These are phyloP conservation scores for Yamadazyma sp. DNA, from an alignment of 805 yeast genomes.

Conservation along the genomic window DNA sequence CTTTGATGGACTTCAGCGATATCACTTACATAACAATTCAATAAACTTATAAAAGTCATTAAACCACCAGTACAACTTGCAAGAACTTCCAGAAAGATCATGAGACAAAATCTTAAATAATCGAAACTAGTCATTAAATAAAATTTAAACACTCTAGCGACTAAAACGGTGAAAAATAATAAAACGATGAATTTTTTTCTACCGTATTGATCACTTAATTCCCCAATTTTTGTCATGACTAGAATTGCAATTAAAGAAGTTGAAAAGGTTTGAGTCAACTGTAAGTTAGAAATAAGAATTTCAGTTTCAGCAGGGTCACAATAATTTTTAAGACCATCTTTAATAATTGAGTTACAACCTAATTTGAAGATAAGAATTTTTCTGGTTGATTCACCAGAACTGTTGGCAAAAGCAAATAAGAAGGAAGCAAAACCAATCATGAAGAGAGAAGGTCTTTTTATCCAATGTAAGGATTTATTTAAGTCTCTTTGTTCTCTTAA, in stretches of 20 bases:
- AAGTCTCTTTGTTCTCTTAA: conserved; percentile 45
- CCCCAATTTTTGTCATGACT: conserved; percentile 51
- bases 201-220: conserved; percentile 38
- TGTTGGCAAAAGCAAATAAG: conserved; percentile 39
- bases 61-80: conserved; percentile 63
- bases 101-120: conserved; percentile 28
- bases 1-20: conserved; percentile 62
- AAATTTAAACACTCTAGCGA: conserved; percentile 22
- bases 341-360: conserved; percentile 23
- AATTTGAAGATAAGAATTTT: conserved; percentile 29
- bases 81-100: conserved; percentile 44
- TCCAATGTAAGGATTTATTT: conserved; percentile 49
- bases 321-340: conserved; percentile 9
- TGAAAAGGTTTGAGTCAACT: conserved; percentile 40
- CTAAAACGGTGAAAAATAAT: conserved; percentile 15
- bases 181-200: conserved; percentile 26
- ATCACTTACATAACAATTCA: conserved; percentile 73
- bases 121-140: conserved; percentile 22
- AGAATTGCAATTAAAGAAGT: conserved; percentile 46
- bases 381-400: conserved; percentile 40
- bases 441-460: conserved; percentile 53
- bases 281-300: conserved; percentile 45
- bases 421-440: conserved; percentile 45
- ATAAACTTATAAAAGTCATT: conserved; percentile 51
- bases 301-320: conserved; percentile 36